A percentile compares a stretch with the other conserved stretches of the same genome.
phyloP scores from a whole-genome alignment of 1,284 basidiomycete species.

The Marasmius oreades region DNA sequence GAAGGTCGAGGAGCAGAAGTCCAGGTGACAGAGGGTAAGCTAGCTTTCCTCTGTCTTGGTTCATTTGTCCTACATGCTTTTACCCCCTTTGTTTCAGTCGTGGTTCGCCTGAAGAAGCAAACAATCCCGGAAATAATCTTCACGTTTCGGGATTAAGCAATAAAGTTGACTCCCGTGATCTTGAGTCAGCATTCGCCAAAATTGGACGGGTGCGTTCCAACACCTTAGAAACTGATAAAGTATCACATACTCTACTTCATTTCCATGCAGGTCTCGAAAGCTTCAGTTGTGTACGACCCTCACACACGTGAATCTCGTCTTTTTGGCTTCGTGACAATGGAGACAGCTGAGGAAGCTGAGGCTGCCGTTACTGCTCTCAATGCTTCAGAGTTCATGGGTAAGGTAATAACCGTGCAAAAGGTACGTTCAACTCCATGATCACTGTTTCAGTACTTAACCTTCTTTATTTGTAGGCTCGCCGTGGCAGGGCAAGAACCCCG shows the following conservation, averaged over 20 bases:
- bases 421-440: conserved; percentile 34
- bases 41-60: background rate
- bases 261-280: conserved; percentile 68
- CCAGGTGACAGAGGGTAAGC: conserved; percentile 57
- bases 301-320: conserved; percentile 95
- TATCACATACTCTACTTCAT: background rate
- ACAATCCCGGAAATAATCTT: conserved; percentile 94
- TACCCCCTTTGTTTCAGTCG: conserved; percentile 1
- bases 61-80: conserved; percentile 7
- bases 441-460: conserved; percentile 10
- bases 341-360: conserved; percentile 82
- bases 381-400: conserved; percentile 82
- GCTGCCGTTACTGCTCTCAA: conserved; percentile 84
- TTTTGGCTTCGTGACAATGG: conserved; percentile 98
- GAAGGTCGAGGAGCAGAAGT: conserved; percentile 70
- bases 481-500: conserved; percentile 91
- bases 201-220: conserved; percentile 74
- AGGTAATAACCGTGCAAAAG: conserved; percentile 84
- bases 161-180: conserved; percentile 78
- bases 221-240: background rate
- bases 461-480: conserved; percentile 65
- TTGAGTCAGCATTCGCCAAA: conserved; percentile 87
- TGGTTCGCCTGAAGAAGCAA: conserved; percentile 30
- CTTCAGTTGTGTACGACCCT: conserved; percentile 95
- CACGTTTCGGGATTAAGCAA: conserved; percentile 89